Conservation (phyloP, 306 rosid genomes). For the Quercus mongolica region DNA sequence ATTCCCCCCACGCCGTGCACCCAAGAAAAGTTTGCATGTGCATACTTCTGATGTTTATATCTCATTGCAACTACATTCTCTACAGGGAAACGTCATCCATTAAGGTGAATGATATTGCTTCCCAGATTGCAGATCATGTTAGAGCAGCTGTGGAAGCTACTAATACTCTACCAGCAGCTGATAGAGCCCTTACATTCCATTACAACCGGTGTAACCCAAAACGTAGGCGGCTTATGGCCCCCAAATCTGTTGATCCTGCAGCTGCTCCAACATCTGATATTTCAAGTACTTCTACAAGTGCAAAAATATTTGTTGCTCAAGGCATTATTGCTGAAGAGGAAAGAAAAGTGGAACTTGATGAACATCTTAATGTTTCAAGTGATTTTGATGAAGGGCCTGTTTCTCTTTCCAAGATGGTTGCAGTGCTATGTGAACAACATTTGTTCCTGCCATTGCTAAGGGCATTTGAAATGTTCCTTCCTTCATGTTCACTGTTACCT, state of each 20-base stretch:
- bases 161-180: constrained; percentile 59
- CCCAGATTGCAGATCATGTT: constrained; percentile 82
- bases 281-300: constrained; percentile 40
- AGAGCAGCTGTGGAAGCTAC: constrained; percentile 90
- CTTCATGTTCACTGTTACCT: constrained; percentile 83
- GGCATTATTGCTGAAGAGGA: constrained; percentile 36
- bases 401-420: constrained; percentile 89
- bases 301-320: constrained; percentile 39
- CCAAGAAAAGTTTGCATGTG: not conserved
- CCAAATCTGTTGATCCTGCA: constrained; percentile 36
- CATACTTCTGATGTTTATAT: constrained; percentile 11
- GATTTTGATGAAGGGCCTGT: constrained; percentile 65
- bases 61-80: constrained; percentile 31
- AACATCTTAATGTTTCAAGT: constrained; percentile 23
- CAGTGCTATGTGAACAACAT: constrained; percentile 86
- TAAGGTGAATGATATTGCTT: constrained; percentile 89
- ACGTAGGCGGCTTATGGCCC: constrained; percentile 66
- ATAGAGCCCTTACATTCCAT: constrained; percentile 68
- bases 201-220: constrained; percentile 77
- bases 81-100: constrained; percentile 92
- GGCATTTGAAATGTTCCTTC: constrained; percentile 98
- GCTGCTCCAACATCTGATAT: constrained; percentile 33
- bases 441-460: constrained; percentile 85
- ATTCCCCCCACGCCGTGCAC: not conserved
- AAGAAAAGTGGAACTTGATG: constrained; percentile 37